phyloP scores from a whole-genome alignment of 805 yeast species.

The Saturnispora sanitii region DNA sequence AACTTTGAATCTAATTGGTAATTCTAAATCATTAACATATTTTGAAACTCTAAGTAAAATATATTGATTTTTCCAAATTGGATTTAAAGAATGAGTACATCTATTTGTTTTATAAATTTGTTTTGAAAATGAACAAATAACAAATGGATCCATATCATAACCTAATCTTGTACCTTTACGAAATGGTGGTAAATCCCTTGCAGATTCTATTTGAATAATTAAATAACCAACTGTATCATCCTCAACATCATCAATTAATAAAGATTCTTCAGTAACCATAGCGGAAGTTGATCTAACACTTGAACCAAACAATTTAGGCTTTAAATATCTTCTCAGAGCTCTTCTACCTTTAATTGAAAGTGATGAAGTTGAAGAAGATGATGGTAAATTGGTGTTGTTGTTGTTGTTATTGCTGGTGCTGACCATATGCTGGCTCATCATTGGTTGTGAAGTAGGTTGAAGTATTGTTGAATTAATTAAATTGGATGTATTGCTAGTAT shows the following conservation, averaged over 20 bases:
- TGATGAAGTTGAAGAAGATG: constrained; percentile 2
- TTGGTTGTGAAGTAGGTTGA: neutral
- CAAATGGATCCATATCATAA: constrained; percentile 95
- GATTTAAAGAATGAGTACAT: constrained; percentile 73
- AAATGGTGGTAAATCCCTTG: constrained; percentile 71
- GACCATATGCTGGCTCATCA: too few species aligned
- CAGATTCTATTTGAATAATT: constrained; percentile 65
- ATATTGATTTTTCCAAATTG: constrained; percentile 63
- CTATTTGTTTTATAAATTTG: constrained; percentile 80
- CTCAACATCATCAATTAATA: constrained; percentile 2
- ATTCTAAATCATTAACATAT: constrained; percentile 53
- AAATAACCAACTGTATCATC: constrained; percentile 47
- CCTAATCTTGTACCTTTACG: constrained; percentile 61
- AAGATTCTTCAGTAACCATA: neutral
- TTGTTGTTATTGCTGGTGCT: neutral
- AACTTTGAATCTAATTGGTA: constrained; percentile 51
- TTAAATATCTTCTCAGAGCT: constrained; percentile 1
- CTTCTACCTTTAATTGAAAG: constrained; percentile 5
- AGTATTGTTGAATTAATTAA: too few species aligned
- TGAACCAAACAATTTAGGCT: constrained; percentile 2
- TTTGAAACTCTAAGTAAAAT: constrained; percentile 68
- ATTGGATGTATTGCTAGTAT: too few species aligned
- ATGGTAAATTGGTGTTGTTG: constrained; percentile 1
- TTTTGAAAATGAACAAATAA: constrained; percentile 82
- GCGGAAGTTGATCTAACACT: neutral